Conservation (phyloP, 208 protist genomes). For the Leptomonas seymouri region DNA sequence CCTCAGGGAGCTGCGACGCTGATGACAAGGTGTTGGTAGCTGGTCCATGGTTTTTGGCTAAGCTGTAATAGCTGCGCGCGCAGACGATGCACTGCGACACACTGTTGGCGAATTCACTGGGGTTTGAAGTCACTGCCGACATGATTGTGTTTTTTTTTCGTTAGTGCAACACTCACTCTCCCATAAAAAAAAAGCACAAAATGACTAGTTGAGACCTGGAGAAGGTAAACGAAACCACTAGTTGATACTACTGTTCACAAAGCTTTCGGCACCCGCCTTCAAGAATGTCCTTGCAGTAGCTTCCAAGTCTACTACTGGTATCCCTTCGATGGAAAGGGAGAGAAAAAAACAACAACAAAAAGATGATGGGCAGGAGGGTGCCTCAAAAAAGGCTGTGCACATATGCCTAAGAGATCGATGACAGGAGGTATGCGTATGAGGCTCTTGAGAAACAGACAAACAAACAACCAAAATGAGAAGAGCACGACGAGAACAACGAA, state of each 20-base stretch:
- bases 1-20: neutral
- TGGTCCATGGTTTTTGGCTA: neutral
- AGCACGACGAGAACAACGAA: neutral
- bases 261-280: too few relatives aligned
- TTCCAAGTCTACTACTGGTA: too few relatives aligned
- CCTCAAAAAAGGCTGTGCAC: neutral
- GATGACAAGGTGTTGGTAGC: neutral
- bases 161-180: neutral
- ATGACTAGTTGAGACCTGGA: neutral
- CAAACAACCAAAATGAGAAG: neutral
- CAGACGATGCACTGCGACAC: neutral
- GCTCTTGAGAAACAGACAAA: neutral
- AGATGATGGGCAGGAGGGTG: too few relatives aligned
- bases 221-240: neutral
- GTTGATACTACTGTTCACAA: too few relatives aligned
- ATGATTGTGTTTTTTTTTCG: neutral
- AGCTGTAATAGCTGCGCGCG: slow-evolving; percentile 20
- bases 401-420: neutral
- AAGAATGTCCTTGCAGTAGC: too few relatives aligned
- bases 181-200: neutral
- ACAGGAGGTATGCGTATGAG: too few relatives aligned
- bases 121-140: neutral
- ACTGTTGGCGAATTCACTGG: neutral
- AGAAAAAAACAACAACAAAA: too few relatives aligned
- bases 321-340: too few relatives aligned